Evolutionary conservation across 2,329 filamentous ascomycete genomes (phyloP).

Genomic region (Daldinia eschscholtzii): DNA sequence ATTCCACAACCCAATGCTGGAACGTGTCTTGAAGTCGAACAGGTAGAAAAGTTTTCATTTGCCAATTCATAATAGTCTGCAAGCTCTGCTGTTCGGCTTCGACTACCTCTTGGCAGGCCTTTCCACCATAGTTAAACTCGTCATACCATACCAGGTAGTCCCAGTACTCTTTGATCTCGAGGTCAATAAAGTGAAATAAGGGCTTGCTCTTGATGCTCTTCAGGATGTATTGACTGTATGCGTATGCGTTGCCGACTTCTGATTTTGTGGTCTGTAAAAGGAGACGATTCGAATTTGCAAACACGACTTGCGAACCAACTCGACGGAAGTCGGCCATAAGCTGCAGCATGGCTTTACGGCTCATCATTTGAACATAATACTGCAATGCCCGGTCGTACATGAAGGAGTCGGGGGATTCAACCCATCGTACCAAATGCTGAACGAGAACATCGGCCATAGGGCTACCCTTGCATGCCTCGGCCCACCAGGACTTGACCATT

Average conservation of each 20-base stretch:
- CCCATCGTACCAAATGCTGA: slow-evolving; percentile 96
- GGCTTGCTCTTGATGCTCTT: slow-evolving; percentile 97
- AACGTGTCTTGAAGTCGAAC: slow-evolving; percentile 84
- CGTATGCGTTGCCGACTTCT: slow-evolving; percentile 95
- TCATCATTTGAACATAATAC: slow-evolving; percentile 99
- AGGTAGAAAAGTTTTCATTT: slow-evolving; percentile 91
- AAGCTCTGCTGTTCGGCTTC: slow-evolving; percentile 80
- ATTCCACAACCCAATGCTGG: slow-evolving; percentile 93
- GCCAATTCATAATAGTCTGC: slow-evolving; percentile 98
- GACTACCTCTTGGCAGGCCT: slow-evolving; percentile 85
- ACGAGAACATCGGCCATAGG: slow-evolving; percentile 98
- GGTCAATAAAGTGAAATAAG: slow-evolving; percentile 95
- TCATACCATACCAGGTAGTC: slow-evolving; percentile 99
- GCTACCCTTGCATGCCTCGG: slow-evolving; percentile 89
- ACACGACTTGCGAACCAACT: slow-evolving; percentile 95
- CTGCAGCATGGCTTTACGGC: slow-evolving; percentile 94
- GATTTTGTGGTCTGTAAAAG: slow-evolving; percentile 96
- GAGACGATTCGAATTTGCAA: slow-evolving; percentile 88
- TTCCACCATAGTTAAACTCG: slow-evolving; percentile 98
- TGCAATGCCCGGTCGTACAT: slow-evolving; percentile 95
- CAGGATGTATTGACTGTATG: slow-evolving; percentile 97
- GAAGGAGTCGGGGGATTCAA: slow-evolving; percentile 91
- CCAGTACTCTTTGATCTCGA: slow-evolving; percentile 99
- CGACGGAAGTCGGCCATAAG: slow-evolving; percentile 96
- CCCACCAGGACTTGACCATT: slow-evolving; percentile 99